These are phyloP conservation scores for Aspergillus wentii DNA, from an alignment of 495 filamentous ascomycete species.

Conservation along the genomic window DNA sequence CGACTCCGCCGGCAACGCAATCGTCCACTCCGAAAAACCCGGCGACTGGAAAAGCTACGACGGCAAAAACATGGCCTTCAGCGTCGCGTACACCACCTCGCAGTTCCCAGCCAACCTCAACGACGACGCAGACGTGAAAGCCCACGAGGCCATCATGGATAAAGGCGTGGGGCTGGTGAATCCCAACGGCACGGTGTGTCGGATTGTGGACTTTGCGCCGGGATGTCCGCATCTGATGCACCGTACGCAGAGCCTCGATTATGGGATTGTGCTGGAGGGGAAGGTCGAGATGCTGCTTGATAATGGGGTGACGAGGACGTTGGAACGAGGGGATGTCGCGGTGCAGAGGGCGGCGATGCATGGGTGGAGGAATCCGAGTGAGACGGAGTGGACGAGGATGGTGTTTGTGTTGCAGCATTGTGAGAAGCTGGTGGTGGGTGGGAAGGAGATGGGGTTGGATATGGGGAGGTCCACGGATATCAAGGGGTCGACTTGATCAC, in stretches of 20 bases:
- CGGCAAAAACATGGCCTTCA: slow-evolving; percentile 20
- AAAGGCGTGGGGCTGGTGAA: slow-evolving; percentile 40
- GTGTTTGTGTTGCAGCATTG: slow-evolving; percentile 54
- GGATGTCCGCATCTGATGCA: slow-evolving; percentile 62
- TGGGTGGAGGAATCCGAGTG: slow-evolving; percentile 37
- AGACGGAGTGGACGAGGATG: slow-evolving; percentile 49
- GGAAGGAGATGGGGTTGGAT: slow-evolving; percentile 43
- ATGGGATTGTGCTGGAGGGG: slow-evolving; percentile 74
- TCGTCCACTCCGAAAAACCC: slow-evolving; percentile 21
- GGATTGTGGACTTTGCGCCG: slow-evolving; percentile 62
- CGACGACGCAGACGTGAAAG: slow-evolving; percentile 40
- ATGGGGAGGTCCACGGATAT: slow-evolving; percentile 26
- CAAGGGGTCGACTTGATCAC: slow-evolving; percentile 37
- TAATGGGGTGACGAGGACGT: slow-evolving; percentile 51
- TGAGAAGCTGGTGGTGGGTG: slow-evolving; percentile 35
- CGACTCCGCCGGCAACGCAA: slow-evolving; percentile 26
- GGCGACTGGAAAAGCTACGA: slow-evolving; percentile 15
- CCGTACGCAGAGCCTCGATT: slow-evolving; percentile 68
- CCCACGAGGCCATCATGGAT: slow-evolving; percentile 29
- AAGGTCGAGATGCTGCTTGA: slow-evolving; percentile 71
- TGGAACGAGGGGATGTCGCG: slow-evolving; percentile 69
- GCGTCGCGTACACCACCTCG: slow-evolving; percentile 47
- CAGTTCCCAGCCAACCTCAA: slow-evolving; percentile 51
- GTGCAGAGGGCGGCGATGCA: slow-evolving; percentile 55
- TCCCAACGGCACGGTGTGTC: slow-evolving; percentile 45